Evolutionary conservation across 805 yeast species (phyloP).

Genomic region (Candida namnaoensis): DNA sequence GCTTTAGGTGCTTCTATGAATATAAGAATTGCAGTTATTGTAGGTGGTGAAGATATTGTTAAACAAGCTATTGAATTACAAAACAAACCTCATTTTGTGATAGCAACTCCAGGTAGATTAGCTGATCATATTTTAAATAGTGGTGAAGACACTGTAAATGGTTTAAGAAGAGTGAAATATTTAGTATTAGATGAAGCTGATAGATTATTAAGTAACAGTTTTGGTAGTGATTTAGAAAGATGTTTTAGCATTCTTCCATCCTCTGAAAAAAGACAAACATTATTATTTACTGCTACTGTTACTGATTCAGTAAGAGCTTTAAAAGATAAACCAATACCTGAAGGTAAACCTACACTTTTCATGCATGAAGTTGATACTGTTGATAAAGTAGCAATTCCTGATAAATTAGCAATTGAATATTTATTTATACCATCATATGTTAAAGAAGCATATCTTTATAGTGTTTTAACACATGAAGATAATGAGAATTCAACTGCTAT

Average conservation of each 20-base stretch:
- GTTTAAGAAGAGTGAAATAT: slow-evolving; percentile 69
- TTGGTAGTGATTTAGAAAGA: slow-evolving; percentile 66
- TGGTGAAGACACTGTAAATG: slow-evolving; percentile 81
- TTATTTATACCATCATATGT: slow-evolving; percentile 80
- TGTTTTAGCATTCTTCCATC: slow-evolving; percentile 70
- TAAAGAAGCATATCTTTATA: slow-evolving; percentile 79
- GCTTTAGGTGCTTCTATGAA: slow-evolving; percentile 90
- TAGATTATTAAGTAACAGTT: slow-evolving; percentile 74
- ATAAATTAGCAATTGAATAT: slow-evolving; percentile 56
- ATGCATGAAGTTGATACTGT: slow-evolving; percentile 68
- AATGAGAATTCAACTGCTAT: slow-evolving; percentile 65
- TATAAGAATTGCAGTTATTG: slow-evolving; percentile 71
- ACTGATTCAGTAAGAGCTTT: slow-evolving; percentile 85
- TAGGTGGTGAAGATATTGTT: slow-evolving; percentile 95
- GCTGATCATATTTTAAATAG: slow-evolving; percentile 86
- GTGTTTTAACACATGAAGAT: slow-evolving; percentile 51
- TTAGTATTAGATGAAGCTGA: slow-evolving; percentile 96
- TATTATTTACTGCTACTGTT: slow-evolving; percentile 91
- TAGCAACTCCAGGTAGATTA: slow-evolving; percentile 95
- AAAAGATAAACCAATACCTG: slow-evolving; percentile 51
- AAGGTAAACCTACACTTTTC: slow-evolving; percentile 47
- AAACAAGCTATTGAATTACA: slow-evolving; percentile 78
- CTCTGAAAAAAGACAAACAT: slow-evolving; percentile 70
- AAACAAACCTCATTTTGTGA: slow-evolving; percentile 82
- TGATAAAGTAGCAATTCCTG: slow-evolving; percentile 75